Base-by-base conservation (phyloP, 345 rosid genomes). In the Citrus australasica region DNA sequence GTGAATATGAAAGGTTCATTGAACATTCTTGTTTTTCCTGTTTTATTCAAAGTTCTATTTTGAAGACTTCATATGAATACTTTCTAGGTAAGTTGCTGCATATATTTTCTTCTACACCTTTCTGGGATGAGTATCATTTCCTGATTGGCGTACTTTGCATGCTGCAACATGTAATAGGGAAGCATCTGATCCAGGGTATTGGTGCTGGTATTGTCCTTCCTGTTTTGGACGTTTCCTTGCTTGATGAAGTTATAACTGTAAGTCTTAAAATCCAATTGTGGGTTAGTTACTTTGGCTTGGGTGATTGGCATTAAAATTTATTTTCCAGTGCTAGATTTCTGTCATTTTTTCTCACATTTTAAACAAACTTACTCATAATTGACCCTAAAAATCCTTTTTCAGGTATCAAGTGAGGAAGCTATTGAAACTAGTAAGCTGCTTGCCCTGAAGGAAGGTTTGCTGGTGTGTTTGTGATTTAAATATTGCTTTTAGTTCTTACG, bases 111-210 rank as follows among this genome's bases (percentile, higher is more conserved):
- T 48, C 37, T 24, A 19, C 51, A 7, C 33, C 9, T 33, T 14
- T 10, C 9, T 58, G 30, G 21, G 33, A 17, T 0, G 21, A 11
- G 65, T 67, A 7, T 24, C 64, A 32, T 38, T 72, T 65, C 32
- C 56, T 76, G 16, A 53, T 67, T 14, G 1, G 1, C 10, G 4
- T 59, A 59, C 4, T 30, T 55, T 37, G 56, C 59, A 4, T 78
- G 53, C 40, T 40, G 35, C 24, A 6, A n/a, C 40, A 37, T 80
- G 73, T 74, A 17, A 40, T 73, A 92, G 93, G 91, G 67, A 66
- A 67, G 46, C 92, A 90, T 84, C 55, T 68, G 77, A 90, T 92
- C n/a, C 82, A 88, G 74, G 96, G 93, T 59, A 80, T 90, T 79
- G 93, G 93, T 10, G 86, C 90, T 67, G 93, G 92, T 64, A 5